These are phyloP conservation scores for Rhizopogon salebrosus DNA, from an alignment of 768 basidiomycete genomes.

Conservation along the genomic window DNA sequence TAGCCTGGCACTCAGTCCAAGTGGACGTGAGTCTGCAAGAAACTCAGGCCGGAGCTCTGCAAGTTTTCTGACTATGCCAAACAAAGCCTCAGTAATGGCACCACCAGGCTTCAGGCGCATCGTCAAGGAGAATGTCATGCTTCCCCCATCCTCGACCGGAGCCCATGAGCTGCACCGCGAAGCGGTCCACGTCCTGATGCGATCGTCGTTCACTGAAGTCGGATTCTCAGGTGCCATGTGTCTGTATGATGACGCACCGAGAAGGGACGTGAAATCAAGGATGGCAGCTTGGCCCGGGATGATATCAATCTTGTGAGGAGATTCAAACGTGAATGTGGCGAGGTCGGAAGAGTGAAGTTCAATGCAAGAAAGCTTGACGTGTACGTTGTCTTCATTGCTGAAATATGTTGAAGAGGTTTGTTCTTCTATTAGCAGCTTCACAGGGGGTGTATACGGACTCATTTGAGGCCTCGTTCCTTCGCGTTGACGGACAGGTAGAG, in stretches of 20 bases:
- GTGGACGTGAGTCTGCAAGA: slow-evolving; percentile 32
- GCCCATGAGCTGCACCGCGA: slow-evolving; percentile 28
- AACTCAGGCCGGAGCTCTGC: slow-evolving; percentile 34
- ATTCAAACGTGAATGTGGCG: slow-evolving; percentile 51
- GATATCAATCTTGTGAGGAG: slow-evolving; percentile 29
- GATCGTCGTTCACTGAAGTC: slow-evolving; percentile 54
- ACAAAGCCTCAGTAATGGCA: slow-evolving; percentile 48
- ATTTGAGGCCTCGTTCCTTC: slow-evolving; percentile 22
- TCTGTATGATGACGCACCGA: slow-evolving; percentile 43
- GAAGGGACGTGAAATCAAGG: slow-evolving; percentile 47
- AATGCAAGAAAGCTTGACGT: slow-evolving; percentile 30
- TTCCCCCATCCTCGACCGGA: background rate
- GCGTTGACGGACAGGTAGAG: slow-evolving; percentile 49
- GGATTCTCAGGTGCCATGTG: slow-evolving; percentile 52
- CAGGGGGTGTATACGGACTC: slow-evolving; percentile 58
- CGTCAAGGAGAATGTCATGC: slow-evolving; percentile 38
- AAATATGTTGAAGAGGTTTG: slow-evolving; percentile 24
- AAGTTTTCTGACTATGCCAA: slow-evolving; percentile 42
- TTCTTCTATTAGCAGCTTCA: slow-evolving; percentile 52
- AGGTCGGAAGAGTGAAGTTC: slow-evolving; percentile 41
- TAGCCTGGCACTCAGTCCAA: slow-evolving; percentile 38
- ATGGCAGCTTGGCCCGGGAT: slow-evolving; percentile 49
- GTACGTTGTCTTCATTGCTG: slow-evolving; percentile 15
- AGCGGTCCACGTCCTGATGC: slow-evolving; percentile 63
- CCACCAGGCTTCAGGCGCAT: slow-evolving; percentile 55